These are phyloP conservation scores for Saturnispora gosingensis DNA, from an alignment of 805 yeast species.

Conservation along the genomic window DNA sequence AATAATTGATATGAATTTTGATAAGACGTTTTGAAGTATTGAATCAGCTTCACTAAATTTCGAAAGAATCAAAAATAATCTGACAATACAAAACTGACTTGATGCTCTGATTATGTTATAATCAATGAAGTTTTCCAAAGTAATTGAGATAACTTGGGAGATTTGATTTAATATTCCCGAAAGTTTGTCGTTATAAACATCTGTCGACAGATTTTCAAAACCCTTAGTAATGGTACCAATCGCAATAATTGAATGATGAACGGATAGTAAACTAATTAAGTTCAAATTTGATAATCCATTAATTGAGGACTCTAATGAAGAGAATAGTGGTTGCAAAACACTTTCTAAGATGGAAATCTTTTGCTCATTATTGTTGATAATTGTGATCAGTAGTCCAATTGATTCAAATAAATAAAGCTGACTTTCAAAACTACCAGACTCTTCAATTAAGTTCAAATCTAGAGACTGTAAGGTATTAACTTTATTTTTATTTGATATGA, in stretches of 20 bases:
- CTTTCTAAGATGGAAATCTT: constrained; percentile 47
- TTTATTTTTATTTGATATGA: constrained; percentile 21
- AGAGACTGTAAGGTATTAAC: constrained; percentile 14
- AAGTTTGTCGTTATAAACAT: constrained; percentile 28
- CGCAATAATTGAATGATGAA: constrained; percentile 81
- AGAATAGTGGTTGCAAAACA: constrained; percentile 67
- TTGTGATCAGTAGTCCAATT: constrained; percentile 63
- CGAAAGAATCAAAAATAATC: constrained; percentile 71
- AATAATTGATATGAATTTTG: constrained; percentile 61
- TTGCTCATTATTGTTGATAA: constrained; percentile 35
- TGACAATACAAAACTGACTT: constrained; percentile 75
- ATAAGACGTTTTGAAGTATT: constrained; percentile 35
- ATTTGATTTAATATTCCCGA: constrained; percentile 26
- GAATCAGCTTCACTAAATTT: constrained; percentile 29
- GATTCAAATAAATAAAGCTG: constrained; percentile 83
- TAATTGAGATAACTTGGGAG: constrained; percentile 74
- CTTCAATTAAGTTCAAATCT: constrained; percentile 37
- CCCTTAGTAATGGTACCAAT: constrained; percentile 88
- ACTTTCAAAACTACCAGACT: constrained; percentile 56
- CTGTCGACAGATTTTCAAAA: constrained; percentile 36
- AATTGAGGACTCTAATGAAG: constrained; percentile 59
- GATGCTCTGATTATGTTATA: constrained; percentile 73
- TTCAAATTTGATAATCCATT: constrained; percentile 27
- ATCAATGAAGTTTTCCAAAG: constrained; percentile 64
- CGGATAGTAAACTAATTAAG: constrained; percentile 49